Evolutionary conservation across 306 rosid genomes (phyloP).

Genomic region (Biancaea sappan): DNA sequence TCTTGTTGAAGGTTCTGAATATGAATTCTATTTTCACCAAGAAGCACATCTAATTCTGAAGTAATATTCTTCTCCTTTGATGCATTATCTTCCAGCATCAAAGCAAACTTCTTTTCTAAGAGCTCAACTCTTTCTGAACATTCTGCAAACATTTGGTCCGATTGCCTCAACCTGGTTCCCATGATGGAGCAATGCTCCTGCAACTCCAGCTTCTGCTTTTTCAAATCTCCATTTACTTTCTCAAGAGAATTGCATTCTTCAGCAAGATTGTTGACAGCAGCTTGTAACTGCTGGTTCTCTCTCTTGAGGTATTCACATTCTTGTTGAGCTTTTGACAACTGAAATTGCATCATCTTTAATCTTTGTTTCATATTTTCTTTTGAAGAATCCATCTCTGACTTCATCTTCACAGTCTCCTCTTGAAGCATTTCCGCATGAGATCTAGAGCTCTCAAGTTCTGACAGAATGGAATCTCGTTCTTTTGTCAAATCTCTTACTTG

Average conservation of each 20-base stretch:
- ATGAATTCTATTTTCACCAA: conserved; percentile 43
- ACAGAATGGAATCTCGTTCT: conserved; percentile 43
- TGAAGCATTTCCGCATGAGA: conserved; percentile 43
- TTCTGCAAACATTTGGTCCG: conserved; percentile 43
- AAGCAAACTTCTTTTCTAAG: conserved; percentile 47
- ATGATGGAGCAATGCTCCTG: conserved; percentile 46
- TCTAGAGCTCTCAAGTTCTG: conserved; percentile 51
- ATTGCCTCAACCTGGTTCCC: conserved; percentile 48
- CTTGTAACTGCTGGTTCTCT: neutral
- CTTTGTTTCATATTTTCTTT: conserved; percentile 41
- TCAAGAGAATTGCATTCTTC: conserved; percentile 39
- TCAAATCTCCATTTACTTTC: conserved; percentile 51
- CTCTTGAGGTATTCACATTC: conserved; percentile 11
- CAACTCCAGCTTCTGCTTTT: conserved; percentile 45
- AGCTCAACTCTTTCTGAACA: conserved; percentile 47
- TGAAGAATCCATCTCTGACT: conserved; percentile 44
- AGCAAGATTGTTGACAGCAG: conserved; percentile 1
- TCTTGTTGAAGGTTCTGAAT: conserved; percentile 52
- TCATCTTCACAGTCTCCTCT: conserved; percentile 46
- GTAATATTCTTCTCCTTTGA: conserved; percentile 42
- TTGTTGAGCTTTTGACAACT: conserved; percentile 8
- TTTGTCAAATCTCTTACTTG: conserved; percentile 48
- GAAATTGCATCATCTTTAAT: neutral
- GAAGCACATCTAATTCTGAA: conserved; percentile 45
- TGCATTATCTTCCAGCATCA: conserved; percentile 46